phyloP scores from a whole-genome alignment of 73 alveolate genomes.

The Paraurostyla sp. region DNA sequence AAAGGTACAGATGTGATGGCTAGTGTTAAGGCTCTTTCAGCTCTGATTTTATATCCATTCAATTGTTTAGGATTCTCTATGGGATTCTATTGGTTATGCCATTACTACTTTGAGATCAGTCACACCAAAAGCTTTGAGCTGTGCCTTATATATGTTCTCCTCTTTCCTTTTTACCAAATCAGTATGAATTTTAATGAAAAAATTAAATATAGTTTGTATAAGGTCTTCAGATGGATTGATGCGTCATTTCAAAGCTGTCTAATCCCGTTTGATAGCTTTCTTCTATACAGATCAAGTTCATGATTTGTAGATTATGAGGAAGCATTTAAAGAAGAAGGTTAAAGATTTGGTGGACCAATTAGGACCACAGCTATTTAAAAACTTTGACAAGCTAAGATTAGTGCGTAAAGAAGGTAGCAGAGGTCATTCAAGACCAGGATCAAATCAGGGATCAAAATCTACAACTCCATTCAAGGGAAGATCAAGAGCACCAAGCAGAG shows the following conservation, averaged over 20 bases:
- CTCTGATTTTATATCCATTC: constrained; percentile 71
- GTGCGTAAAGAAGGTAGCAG: constrained; percentile 3
- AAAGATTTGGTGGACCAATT: constrained; percentile 55
- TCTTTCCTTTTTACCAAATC: constrained; percentile 77
- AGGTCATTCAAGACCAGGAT: background rate
- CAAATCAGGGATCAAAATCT: background rate
- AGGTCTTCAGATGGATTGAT: constrained; percentile 80
- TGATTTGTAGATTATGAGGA: constrained; percentile 67
- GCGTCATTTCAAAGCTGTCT: constrained; percentile 55
- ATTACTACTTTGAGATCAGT: background rate
- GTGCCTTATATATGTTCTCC: constrained; percentile 37
- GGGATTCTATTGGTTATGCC: constrained; percentile 33
- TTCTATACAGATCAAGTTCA: constrained; percentile 60
- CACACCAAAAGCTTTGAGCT: background rate
- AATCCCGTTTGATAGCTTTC: constrained; percentile 65
- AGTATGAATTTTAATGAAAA: background rate
- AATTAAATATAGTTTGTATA: constrained; percentile 58
- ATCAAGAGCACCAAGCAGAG: background rate
- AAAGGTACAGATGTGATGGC: constrained; percentile 89
- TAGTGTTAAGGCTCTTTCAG: constrained; percentile 73
- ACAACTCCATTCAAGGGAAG: constrained; percentile 13
- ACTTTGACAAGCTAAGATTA: constrained; percentile 67
- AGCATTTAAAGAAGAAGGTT: constrained; percentile 60
- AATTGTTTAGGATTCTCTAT: constrained; percentile 43
- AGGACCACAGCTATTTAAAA: constrained; percentile 73